Conservation (phyloP, 129 eudicot species). For the Flaveria sonorensis region DNA sequence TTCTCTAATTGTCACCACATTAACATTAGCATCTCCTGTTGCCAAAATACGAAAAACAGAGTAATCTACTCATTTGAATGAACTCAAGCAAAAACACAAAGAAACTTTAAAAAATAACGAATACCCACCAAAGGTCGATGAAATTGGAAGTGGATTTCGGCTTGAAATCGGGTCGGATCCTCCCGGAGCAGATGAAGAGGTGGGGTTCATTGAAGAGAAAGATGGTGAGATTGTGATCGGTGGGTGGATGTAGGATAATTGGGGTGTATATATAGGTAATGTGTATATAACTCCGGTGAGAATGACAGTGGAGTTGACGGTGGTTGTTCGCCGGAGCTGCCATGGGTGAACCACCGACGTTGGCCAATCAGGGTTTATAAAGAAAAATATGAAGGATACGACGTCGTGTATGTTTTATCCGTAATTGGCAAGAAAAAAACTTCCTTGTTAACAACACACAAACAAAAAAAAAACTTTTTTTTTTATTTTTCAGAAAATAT, state of each 20-base stretch:
- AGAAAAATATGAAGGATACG: conserved; percentile 2
- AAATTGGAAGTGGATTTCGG: too few species aligned
- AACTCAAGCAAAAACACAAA: neutral
- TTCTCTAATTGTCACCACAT: conserved; percentile 1
- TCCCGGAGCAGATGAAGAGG: conserved; percentile 8
- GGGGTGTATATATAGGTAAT: conserved; percentile 22
- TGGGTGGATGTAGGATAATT: neutral
- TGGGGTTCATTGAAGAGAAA: conserved; percentile 8
- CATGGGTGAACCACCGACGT: conserved; percentile 14
- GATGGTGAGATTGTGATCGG: neutral
- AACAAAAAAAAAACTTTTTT: neutral
- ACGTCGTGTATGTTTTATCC: neutral
- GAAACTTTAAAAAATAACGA: neutral
- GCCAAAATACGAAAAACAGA: neutral
- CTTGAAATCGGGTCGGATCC: conserved; percentile 27
- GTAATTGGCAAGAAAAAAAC: conserved; percentile 13
- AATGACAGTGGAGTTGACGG: conserved; percentile 14
- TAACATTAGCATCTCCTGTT: conserved; percentile 8
- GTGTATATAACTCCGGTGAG: neutral
- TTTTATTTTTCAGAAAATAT: neutral
- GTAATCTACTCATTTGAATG: too few species aligned
- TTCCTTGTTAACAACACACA: conserved; percentile 3
- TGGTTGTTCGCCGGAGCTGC: conserved; percentile 7
- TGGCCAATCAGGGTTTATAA: conserved; percentile 6
- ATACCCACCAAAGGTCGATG: conserved; percentile 11